Percentiles rank a stretch among this genome's conserved stretches.
phyloP scores from a whole-genome alignment of 805 yeast genomes.

The Torulaspora indica region DNA sequence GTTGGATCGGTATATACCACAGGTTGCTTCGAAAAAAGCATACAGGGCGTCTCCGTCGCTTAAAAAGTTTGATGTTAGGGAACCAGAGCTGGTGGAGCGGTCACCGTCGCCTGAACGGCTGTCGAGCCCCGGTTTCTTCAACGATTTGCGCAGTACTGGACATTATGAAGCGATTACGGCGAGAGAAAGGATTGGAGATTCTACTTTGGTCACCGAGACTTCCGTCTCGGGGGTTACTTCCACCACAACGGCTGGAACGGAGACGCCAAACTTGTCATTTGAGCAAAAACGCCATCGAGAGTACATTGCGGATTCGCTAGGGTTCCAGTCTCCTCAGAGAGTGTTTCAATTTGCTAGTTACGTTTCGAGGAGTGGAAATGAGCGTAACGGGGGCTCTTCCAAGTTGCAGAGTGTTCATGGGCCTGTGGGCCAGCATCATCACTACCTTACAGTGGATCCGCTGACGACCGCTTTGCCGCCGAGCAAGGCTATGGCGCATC shows the following conservation, averaged over 20 bases:
- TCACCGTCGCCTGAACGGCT: constrained; percentile 29
- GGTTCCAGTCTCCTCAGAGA: constrained; percentile 39
- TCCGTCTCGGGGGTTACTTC: constrained; percentile 1
- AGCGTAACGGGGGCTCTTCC: background rate
- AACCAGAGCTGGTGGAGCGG: constrained; percentile 14
- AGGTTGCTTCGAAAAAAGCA: constrained; percentile 30
- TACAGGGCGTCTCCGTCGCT: constrained; percentile 26
- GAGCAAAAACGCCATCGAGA: constrained; percentile 33
- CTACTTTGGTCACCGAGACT: constrained; percentile 1
- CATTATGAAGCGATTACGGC: constrained; percentile 22
- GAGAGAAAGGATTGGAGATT: constrained; percentile 4
- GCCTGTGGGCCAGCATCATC: constrained; percentile 7
- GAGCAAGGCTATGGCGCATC: constrained; percentile 16
- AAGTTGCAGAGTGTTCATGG: background rate
- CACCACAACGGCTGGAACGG: background rate
- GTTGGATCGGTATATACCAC: constrained; percentile 41
- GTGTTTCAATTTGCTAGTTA: constrained; percentile 37
- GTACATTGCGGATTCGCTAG: constrained; percentile 48
- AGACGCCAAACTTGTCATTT: constrained; percentile 4
- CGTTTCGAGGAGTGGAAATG: constrained; percentile 1
- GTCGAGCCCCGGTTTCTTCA: constrained; percentile 33
- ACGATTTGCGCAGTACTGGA: constrained; percentile 23
- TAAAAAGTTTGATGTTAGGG: constrained; percentile 16
- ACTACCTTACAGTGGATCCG: constrained; percentile 18
- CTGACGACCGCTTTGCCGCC: constrained; percentile 24